Evolutionary conservation across 2,329 filamentous ascomycete species (phyloP).

Genomic region (Sphaerostilbella broomeana): DNA sequence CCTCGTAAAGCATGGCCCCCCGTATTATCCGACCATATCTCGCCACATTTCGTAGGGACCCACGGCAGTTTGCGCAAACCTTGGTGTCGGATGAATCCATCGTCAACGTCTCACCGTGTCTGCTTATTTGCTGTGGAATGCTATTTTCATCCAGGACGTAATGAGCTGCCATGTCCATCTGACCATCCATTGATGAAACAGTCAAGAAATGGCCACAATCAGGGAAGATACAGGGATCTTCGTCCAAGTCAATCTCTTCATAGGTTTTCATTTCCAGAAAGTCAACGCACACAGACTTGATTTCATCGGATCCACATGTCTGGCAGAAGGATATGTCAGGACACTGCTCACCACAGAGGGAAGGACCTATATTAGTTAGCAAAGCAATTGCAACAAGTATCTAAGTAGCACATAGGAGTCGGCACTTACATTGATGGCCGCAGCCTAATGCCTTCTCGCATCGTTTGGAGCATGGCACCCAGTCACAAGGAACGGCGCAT

Average conservation of each 20-base stretch:
- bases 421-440: conserved; percentile 52
- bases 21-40: conserved; percentile 58
- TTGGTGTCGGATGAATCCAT: conserved; percentile 37
- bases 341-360: conserved; percentile 58
- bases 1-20: conserved; percentile 53
- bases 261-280: conserved; percentile 48
- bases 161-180: conserved; percentile 46
- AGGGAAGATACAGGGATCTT: conserved; percentile 55
- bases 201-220: conserved; percentile 59
- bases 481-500: conserved; percentile 61
- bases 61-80: conserved; percentile 52
- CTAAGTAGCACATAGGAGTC: too few species aligned
- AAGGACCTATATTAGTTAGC: conserved; percentile 34
- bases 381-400: too few species aligned
- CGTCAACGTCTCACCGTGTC: conserved; percentile 40
- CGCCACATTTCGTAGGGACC: conserved; percentile 47
- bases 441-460: conserved; percentile 50
- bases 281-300: conserved; percentile 47
- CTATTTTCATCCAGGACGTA: conserved; percentile 37
- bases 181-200: conserved; percentile 51
- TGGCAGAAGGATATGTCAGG: conserved; percentile 50
- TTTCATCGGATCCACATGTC: conserved; percentile 38
- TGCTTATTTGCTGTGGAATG: conserved; percentile 28
- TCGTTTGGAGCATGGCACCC: conserved; percentile 56
- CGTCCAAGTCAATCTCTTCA: conserved; percentile 48